Percentiles rank a stretch among this genome's conserved stretches.
These are phyloP conservation scores for Citeromyces matritensis DNA, from an alignment of 805 yeast genomes.

Conservation along the genomic window DNA sequence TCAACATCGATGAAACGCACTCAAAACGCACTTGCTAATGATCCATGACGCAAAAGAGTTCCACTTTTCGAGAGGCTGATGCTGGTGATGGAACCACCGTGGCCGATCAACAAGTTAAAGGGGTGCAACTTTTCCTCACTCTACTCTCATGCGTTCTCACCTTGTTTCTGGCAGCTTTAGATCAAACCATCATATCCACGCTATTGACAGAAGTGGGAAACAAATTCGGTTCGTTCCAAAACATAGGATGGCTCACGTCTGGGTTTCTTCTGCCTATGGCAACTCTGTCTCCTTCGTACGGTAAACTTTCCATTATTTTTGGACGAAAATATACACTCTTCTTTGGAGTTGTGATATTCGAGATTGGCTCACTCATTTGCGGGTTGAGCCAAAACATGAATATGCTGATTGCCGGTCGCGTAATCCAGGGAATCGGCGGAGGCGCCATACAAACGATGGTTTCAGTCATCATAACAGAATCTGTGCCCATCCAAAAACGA, in stretches of 20 bases:
- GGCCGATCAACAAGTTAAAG: constrained; percentile 11
- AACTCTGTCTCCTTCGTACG: constrained; percentile 39
- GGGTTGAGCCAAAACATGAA: constrained; percentile 41
- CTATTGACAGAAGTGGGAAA: constrained; percentile 31
- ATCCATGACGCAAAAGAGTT: too few relatives aligned
- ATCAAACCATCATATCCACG: constrained; percentile 41
- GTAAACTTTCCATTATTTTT: constrained; percentile 35
- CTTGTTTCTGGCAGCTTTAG: constrained; percentile 25
- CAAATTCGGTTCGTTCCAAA: constrained; percentile 30
- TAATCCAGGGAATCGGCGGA: constrained; percentile 60
- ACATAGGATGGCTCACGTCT: constrained; percentile 43
- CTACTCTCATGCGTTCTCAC: constrained; percentile 4
- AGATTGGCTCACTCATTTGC: constrained; percentile 44
- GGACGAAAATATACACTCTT: constrained; percentile 42
- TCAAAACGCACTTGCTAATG: too few relatives aligned
- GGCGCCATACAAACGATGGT: constrained; percentile 49
- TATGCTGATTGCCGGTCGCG: constrained; percentile 57
- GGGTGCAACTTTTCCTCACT: constrained; percentile 6
- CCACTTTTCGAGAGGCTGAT: too few relatives aligned
- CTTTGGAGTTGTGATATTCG: constrained; percentile 34
- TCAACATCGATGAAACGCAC: too few relatives aligned
- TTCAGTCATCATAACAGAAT: constrained; percentile 40
- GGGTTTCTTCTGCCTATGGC: constrained; percentile 42
- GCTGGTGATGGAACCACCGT: constrained; percentile 22
- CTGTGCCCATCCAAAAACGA: constrained; percentile 26